phyloP scores from a whole-genome alignment of 306 rosid species.

The Cicer pinnatifidum region DNA sequence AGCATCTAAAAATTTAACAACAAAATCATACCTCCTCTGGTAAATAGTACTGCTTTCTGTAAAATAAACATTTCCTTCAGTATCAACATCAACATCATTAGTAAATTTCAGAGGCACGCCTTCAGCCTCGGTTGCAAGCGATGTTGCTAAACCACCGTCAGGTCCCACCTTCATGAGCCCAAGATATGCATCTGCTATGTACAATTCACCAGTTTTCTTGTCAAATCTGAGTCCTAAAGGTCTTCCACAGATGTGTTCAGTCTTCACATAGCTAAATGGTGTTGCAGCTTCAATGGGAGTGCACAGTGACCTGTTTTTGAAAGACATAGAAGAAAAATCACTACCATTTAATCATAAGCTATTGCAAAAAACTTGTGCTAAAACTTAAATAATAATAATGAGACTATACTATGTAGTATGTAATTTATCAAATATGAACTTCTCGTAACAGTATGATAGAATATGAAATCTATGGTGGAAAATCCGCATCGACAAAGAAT shows the following conservation, averaged over 20 bases:
- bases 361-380: constrained; percentile 1
- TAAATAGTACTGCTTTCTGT: constrained; percentile 79
- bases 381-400: background rate
- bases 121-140: constrained; percentile 82
- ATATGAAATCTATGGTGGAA: constrained; percentile 1
- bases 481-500: background rate
- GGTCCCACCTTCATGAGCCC: constrained; percentile 90
- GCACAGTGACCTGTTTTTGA: constrained; percentile 70
- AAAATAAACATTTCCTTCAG: constrained; percentile 83
- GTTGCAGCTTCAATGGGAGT: constrained; percentile 65
- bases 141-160: constrained; percentile 84
- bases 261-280: constrained; percentile 67
- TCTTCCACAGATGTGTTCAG: constrained; percentile 94
- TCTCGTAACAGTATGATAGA: constrained; percentile 17
- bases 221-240: constrained; percentile 91
- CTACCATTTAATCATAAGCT: constrained; percentile 6
- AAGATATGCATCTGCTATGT: constrained; percentile 90
- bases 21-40: constrained; percentile 69
- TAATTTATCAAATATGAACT: background rate
- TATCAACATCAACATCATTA: constrained; percentile 84
- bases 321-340: constrained; percentile 17
- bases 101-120: constrained; percentile 77
- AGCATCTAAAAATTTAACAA: constrained; percentile 22
- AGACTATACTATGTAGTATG: background rate
- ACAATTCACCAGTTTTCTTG: constrained; percentile 89